Evolutionary conservation across 2,329 filamentous ascomycete species (phyloP).

Genomic region (Ceratocystis cubensis): DNA sequence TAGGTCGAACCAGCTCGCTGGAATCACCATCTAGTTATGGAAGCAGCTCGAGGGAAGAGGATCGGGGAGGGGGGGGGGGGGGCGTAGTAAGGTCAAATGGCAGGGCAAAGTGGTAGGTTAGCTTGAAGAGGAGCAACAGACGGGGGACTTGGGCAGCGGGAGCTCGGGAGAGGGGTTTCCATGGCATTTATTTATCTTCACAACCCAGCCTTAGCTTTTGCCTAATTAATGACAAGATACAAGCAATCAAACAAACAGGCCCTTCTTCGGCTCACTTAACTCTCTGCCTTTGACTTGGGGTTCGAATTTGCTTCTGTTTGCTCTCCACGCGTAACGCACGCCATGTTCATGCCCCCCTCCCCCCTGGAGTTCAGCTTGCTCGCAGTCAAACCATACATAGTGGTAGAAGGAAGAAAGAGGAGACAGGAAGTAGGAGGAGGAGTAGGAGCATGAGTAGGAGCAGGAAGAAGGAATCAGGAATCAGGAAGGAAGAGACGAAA

Average conservation of each 20-base stretch:
- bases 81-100: background rate
- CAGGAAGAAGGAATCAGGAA: background rate
- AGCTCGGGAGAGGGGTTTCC: background rate
- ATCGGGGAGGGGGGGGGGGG: background rate
- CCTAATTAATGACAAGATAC: background rate
- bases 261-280: background rate
- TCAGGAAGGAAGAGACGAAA: background rate
- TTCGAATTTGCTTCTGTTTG: no score
- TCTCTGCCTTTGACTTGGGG: no score
- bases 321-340: no score
- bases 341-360: background rate
- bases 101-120: background rate
- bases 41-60: no score
- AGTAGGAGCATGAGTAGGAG: background rate
- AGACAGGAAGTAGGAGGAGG: no score
- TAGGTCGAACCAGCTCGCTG: background rate
- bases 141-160: background rate
- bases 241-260: background rate
- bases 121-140: background rate
- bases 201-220: background rate
- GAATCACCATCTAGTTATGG: no score
- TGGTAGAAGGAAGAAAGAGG: background rate
- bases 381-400: background rate
- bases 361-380: background rate
- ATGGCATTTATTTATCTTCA: constrained; percentile 1